Evolutionary conservation across 164 flowering plant species (phyloP).

Genomic region (Tinospora cordifolia): DNA sequence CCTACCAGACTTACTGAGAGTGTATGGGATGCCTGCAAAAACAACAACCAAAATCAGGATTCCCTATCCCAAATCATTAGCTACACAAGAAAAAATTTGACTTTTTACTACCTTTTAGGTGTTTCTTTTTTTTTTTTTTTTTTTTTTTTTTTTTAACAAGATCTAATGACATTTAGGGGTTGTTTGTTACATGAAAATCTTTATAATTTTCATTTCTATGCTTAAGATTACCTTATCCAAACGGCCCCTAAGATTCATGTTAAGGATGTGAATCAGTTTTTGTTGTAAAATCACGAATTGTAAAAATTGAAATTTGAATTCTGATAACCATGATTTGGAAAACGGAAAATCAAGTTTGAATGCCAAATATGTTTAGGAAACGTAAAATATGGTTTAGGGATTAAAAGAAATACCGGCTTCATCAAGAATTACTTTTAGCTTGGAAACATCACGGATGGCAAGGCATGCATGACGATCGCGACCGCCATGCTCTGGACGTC

Average conservation of each 20-base stretch:
- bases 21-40: constrained; percentile 67
- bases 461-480: constrained; percentile 91
- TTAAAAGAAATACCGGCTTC: constrained; percentile 47
- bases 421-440: constrained; percentile 69
- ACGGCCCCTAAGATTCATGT: too few relatives aligned
- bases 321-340: too few relatives aligned
- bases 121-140: too few relatives aligned
- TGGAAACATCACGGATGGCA: constrained; percentile 72
- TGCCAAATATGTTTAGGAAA: background rate
- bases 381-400: background rate
- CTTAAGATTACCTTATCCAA: too few relatives aligned
- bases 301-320: too few relatives aligned
- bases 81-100: background rate
- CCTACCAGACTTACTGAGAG: constrained; percentile 87
- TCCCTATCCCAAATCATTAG: background rate
- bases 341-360: background rate
- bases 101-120: too few relatives aligned
- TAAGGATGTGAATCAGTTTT: too few relatives aligned
- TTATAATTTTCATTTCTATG: too few relatives aligned
- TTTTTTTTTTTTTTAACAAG: too few relatives aligned
- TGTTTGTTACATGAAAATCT: too few relatives aligned
- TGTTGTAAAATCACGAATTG: too few relatives aligned
- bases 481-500: constrained; percentile 91
- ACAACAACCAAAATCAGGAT: background rate
- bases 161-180: too few relatives aligned